phyloP scores from a whole-genome alignment of 129 eudicot genomes.

The Saposhnikovia divaricata region DNA sequence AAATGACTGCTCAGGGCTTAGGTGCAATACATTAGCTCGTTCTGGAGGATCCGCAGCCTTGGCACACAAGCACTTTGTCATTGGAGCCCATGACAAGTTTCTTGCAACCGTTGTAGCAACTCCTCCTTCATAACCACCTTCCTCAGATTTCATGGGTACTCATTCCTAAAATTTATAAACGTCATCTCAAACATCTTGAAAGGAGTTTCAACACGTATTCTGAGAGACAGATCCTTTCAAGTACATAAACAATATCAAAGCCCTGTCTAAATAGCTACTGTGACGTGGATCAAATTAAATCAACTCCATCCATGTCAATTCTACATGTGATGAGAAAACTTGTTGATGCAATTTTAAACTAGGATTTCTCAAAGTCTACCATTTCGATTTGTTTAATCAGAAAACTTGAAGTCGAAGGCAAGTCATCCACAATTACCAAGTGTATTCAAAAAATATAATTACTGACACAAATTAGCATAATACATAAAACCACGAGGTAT shows the following conservation, averaged over 20 bases:
- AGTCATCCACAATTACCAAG: neutral
- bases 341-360: neutral
- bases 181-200: neutral
- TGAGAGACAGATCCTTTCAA: neutral
- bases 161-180: neutral
- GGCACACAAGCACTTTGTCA: slow-evolving; percentile 18
- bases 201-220: neutral
- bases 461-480: neutral
- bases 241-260: neutral
- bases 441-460: neutral
- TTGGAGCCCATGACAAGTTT: neutral
- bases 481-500: neutral
- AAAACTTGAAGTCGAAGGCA: neutral
- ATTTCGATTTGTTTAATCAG: neutral
- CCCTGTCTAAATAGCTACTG: neutral
- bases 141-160: neutral
- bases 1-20: slow-evolving; percentile 50
- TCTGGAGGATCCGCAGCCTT: slow-evolving; percentile 92
- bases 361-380: neutral
- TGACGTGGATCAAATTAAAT: neutral
- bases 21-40: slow-evolving; percentile 80
- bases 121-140: neutral
- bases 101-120: too few species aligned
- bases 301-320: neutral
- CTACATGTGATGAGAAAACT: neutral